These are phyloP conservation scores for Ogataea hybrid DNA, from an alignment of 1,139 yeast species.

Conservation along the genomic window DNA sequence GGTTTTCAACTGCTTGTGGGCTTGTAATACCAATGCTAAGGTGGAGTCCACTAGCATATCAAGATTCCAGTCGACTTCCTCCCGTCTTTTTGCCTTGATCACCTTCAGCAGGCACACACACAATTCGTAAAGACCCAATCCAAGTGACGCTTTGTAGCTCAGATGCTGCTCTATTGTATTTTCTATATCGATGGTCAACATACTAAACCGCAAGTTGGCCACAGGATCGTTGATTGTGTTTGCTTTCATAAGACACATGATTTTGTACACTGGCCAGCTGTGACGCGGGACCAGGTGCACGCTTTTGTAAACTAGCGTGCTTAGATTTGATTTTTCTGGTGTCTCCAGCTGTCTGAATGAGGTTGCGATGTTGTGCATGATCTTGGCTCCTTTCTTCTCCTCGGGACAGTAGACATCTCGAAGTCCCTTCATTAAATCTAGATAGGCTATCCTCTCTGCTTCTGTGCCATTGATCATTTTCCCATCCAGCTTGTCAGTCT, in stretches of 20 bases:
- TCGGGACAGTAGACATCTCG: constrained; percentile 10
- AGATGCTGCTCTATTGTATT: constrained; percentile 2
- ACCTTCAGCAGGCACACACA: constrained; percentile 11
- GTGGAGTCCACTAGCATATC: constrained; percentile 7
- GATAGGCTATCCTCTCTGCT: constrained; percentile 1
- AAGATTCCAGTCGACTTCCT: not conserved
- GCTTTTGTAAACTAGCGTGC: not conserved
- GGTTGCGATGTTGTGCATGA: constrained; percentile 2
- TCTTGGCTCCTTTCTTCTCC: not conserved
- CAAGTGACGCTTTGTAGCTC: constrained; percentile 10
- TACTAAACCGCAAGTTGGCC: constrained; percentile 10
- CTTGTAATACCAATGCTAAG: constrained; percentile 9
- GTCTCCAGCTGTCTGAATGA: constrained; percentile 2
- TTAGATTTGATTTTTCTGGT: constrained; percentile 1
- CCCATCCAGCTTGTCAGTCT: constrained; percentile 11
- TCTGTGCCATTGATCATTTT: constrained; percentile 1
- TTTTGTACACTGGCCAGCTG: constrained; percentile 17
- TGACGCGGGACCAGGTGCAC: constrained; percentile 7
- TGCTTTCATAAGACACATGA: constrained; percentile 8
- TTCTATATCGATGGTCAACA: constrained; percentile 12
- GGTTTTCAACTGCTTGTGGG: constrained; percentile 7
- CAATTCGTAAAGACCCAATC: constrained; percentile 17
- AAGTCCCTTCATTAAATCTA: constrained; percentile 5
- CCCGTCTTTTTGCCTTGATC: constrained; percentile 1
- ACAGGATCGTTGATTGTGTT: constrained; percentile 10